phyloP scores from a whole-genome alignment of 257 asterid species.

The Forsythia suspensa region DNA sequence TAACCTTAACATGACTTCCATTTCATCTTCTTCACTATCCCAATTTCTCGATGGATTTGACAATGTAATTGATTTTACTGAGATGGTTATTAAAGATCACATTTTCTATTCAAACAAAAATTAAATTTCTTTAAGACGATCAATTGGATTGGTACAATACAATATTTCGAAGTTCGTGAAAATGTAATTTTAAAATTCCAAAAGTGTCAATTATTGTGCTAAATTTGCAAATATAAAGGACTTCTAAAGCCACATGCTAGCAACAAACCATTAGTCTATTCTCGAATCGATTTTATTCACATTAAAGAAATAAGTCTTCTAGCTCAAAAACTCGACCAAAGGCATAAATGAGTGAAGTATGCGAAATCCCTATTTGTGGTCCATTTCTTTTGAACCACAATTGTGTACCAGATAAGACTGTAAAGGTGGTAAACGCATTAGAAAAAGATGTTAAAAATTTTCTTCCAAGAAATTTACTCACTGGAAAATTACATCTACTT shows the following conservation, averaged over 20 bases:
- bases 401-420: neutral
- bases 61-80: neutral
- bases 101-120: neutral
- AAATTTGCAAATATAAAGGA: neutral
- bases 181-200: neutral
- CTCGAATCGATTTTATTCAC: too few species aligned
- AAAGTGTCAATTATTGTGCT: neutral
- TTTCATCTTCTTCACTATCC: neutral
- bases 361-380: neutral
- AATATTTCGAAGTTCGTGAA: neutral
- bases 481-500: neutral
- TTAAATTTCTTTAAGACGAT: neutral
- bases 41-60: neutral
- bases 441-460: neutral
- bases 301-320: neutral
- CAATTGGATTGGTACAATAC: neutral
- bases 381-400: neutral
- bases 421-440: neutral
- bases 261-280: neutral
- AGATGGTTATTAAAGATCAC: neutral
- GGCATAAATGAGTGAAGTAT: neutral
- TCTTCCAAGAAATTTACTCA: neutral
- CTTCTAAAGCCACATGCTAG: neutral
- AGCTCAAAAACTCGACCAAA: neutral
- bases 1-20: neutral